phyloP scores from a whole-genome alignment of 2,329 filamentous ascomycete genomes.

The Periconia digitata region DNA sequence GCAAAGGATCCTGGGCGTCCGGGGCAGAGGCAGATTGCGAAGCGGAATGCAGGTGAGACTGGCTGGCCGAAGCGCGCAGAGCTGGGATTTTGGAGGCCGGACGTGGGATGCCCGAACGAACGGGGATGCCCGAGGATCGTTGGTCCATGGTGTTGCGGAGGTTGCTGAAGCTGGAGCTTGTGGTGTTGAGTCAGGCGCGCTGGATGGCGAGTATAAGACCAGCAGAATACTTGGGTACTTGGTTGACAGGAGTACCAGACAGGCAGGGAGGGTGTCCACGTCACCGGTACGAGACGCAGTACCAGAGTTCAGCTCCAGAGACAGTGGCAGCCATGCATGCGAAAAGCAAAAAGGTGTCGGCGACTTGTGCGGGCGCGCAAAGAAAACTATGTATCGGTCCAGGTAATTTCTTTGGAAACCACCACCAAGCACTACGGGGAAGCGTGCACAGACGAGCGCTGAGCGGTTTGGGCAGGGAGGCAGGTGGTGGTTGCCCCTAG shows the following conservation, averaged over 20 bases:
- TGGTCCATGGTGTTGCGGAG: conserved; percentile 39
- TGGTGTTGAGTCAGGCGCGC: no score
- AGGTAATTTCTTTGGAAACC: no score
- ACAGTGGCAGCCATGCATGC: not conserved
- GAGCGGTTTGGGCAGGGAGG: no score
- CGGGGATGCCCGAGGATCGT: conserved; percentile 25
- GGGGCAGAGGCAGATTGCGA: conserved; percentile 34
- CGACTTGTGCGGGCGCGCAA: no score
- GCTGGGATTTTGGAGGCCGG: conserved; percentile 56
- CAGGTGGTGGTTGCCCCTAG: no score
- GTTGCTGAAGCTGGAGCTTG: no score
- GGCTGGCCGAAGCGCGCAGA: conserved; percentile 40
- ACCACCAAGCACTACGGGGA: not conserved
- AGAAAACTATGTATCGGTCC: no score
- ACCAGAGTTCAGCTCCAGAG: not conserved
- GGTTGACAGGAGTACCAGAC: not conserved
- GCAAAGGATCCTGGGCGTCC: conserved; percentile 19
- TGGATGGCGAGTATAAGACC: no score
- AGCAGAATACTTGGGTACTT: no score
- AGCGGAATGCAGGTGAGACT: conserved; percentile 43
- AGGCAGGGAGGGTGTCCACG: not conserved
- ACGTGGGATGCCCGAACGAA: conserved; percentile 50
- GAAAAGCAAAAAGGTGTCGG: not conserved
- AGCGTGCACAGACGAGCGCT: no score
- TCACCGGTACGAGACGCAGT: not conserved